These are phyloP conservation scores for Cladophialophora exuberans DNA, from an alignment of 2,329 filamentous ascomycete genomes.

Conservation along the genomic window DNA sequence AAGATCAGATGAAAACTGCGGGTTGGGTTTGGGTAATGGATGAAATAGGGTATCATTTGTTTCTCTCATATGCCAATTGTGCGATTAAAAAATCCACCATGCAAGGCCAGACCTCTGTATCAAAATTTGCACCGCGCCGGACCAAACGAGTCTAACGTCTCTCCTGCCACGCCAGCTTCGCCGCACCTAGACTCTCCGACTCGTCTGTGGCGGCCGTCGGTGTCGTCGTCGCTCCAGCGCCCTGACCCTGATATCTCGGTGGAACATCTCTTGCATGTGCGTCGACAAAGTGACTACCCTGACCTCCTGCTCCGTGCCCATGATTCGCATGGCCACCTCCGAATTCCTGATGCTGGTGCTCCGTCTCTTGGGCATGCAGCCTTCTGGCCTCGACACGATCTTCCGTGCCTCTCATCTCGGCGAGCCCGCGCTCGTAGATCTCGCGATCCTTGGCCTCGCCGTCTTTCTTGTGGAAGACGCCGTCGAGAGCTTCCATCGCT, in stretches of 20 bases:
- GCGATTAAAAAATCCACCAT: no score
- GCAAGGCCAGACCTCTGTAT: no score
- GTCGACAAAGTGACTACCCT: conserved; percentile 6
- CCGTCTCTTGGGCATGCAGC: neutral
- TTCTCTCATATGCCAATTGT: neutral
- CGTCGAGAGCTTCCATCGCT: conserved; percentile 43
- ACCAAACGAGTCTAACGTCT: no score
- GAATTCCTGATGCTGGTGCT: neutral
- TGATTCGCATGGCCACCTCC: neutral
- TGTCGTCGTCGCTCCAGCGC: no score
- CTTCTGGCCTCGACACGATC: neutral
- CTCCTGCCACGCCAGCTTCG: neutral
- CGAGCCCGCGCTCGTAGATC: conserved; percentile 40
- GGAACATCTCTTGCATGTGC: conserved; percentile 3
- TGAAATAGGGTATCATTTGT: neutral
- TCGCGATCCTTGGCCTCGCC: conserved; percentile 41
- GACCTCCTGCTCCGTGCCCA: neutral
- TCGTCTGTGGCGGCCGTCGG: neutral
- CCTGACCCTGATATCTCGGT: neutral
- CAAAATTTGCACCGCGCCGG: no score
- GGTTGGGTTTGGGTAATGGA: no score
- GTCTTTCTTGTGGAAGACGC: conserved; percentile 42
- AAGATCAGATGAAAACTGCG: no score
- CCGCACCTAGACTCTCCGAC: neutral
- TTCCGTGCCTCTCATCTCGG: conserved; percentile 19